phyloP scores from a whole-genome alignment of 2,329 filamentous ascomycete genomes.

The Monilinia polystroma region DNA sequence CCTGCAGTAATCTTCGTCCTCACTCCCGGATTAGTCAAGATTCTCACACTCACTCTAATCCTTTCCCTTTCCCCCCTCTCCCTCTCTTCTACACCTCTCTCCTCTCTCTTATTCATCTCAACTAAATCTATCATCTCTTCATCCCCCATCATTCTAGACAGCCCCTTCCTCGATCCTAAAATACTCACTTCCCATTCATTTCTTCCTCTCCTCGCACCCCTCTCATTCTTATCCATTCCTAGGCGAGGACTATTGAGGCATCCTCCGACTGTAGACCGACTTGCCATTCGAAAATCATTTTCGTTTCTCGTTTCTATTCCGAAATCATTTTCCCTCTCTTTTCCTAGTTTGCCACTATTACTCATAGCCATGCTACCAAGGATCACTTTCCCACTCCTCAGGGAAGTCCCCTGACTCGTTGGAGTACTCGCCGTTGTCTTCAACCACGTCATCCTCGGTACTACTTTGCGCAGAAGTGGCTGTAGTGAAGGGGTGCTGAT shows the following conservation, averaged over 20 bases:
- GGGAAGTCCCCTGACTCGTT: not conserved
- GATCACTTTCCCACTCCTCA: not conserved
- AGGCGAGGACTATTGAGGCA: not conserved
- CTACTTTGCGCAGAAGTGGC: not conserved
- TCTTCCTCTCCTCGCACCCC: not conserved
- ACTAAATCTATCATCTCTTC: not conserved
- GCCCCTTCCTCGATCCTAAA: not conserved
- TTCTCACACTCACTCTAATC: not conserved
- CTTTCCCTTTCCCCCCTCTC: not conserved
- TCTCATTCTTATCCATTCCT: not conserved
- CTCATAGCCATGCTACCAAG: not conserved
- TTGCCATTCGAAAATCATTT: not conserved
- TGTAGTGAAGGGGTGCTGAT: not conserved
- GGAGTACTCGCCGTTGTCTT: not conserved
- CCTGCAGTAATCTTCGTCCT: not conserved
- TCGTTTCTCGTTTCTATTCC: not conserved
- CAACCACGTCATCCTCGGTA: not conserved
- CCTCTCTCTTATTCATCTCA: not conserved
- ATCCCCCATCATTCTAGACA: not conserved
- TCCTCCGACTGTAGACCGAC: not conserved
- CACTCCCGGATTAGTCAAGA: too few relatives aligned
- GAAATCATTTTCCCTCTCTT: not conserved
- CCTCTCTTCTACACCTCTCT: not conserved
- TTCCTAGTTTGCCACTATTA: not conserved
- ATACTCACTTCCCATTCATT: constrained; percentile 7